Evolutionary conservation across 306 rosid species (phyloP), one percentile per base, ranked within the genome.

Genomic region (Rosa lucieae): DNA sequence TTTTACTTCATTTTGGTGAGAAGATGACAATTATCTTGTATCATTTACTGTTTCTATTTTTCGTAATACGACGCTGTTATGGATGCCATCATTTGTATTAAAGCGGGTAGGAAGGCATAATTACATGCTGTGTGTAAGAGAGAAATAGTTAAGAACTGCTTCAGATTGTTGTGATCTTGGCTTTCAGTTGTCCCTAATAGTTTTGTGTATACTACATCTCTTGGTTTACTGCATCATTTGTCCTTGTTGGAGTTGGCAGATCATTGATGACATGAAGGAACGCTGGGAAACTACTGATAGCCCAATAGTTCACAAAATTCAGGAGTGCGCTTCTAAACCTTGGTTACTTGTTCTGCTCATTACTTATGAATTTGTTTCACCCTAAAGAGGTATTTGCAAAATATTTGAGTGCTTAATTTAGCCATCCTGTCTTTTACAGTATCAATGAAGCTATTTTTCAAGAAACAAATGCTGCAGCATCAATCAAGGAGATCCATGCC

Each of bases 401-500:
- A 44, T 85, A 56, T 46, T 65, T 76, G 72, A 75, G 67, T 73
- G 40, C 78, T 87, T 75, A 82, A 65, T 46, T 61, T 35, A 73
- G 17, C 55, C 43, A 0, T 48, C n/a, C 66, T 77, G 37, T 65
- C 23, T 88, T 81, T 77, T 73, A 67, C 96, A 95, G 99, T 83
- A 78, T 95, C 73, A 95, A 95, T 75, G 98, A 95, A 62, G 84
- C 89, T 42, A 82, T 93, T 80, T 93, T 91, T 80, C 98, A 90
- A 89, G 98, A 93, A 87, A 86, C 99, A 53, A 93, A 93, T 83
- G 88, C 96, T 48, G 99, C 99, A 13, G 76, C 96, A 77, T 83
- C 99, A 68, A 59, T 85, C 85, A 93, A 91, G 91, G 98, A 95
- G 89, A 95, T 95, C 84, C 91, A 88, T 29, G 87, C 76, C 51